A percentile compares a stretch with the other conserved stretches of the same genome.
Conservation (phyloP, 73 alveolate species). For the Paramecium sonneborni region DNA sequence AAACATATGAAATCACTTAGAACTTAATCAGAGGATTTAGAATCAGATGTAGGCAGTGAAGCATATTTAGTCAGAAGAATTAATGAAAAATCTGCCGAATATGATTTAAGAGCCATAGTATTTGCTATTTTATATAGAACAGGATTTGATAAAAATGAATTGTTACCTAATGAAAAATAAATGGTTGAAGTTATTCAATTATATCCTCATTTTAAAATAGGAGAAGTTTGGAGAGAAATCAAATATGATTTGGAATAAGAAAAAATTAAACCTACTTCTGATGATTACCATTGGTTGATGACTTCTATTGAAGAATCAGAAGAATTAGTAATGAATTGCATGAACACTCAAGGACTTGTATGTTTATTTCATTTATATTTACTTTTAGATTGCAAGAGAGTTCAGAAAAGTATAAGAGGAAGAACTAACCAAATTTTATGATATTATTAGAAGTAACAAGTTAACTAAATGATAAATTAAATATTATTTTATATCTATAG, state of each 20-base stretch:
- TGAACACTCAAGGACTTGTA: slow-evolving; percentile 81
- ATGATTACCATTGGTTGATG: slow-evolving; percentile 94
- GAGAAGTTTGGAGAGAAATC: slow-evolving; percentile 96
- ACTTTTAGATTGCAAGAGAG: slow-evolving; percentile 70
- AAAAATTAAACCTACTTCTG: slow-evolving; percentile 89
- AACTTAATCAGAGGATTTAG: slow-evolving; percentile 55
- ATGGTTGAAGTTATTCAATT: slow-evolving; percentile 93
- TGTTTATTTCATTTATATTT: background rate
- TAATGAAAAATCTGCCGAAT: slow-evolving; percentile 76
- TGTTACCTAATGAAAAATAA: slow-evolving; percentile 90
- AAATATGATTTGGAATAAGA: slow-evolving; percentile 88
- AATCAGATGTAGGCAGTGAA: slow-evolving; percentile 67
- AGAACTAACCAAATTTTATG: slow-evolving; percentile 70
- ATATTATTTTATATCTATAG: background rate
- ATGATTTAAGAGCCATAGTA: slow-evolving; percentile 94
- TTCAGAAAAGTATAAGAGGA: slow-evolving; percentile 67
- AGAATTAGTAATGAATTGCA: slow-evolving; percentile 89
- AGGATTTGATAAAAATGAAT: slow-evolving; percentile 93
- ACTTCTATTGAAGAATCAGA: slow-evolving; percentile 93
- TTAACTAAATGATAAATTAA: slow-evolving; percentile 49
- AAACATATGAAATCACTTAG: slow-evolving; percentile 77
- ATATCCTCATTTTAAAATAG: slow-evolving; percentile 95
- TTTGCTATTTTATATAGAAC: slow-evolving; percentile 90
- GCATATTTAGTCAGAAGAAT: slow-evolving; percentile 66
- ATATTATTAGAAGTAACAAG: slow-evolving; percentile 64